A percentile compares a stretch with the other conserved stretches of the same genome.
Evolutionary conservation across 352 stramenopile genomes (phyloP).

Genomic region (Phytopythium mirpurense): DNA sequence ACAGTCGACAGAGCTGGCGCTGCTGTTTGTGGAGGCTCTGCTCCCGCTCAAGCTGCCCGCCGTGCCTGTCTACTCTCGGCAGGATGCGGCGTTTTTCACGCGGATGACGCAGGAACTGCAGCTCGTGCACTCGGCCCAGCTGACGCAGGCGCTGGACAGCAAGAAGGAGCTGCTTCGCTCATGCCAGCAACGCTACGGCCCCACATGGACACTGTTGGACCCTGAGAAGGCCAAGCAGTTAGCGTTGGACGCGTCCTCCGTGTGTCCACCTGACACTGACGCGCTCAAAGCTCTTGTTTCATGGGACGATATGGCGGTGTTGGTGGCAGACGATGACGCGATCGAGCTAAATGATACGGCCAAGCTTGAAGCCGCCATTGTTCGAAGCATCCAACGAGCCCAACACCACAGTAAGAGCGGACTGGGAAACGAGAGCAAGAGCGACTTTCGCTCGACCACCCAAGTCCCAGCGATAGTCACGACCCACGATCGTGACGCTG

Average conservation of each 20-base stretch:
- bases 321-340: background rate
- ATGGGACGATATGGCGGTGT: background rate
- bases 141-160: slow-evolving; percentile 22
- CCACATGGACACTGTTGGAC: slow-evolving; percentile 10
- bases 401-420: background rate
- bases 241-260: background rate
- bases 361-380: background rate
- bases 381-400: background rate
- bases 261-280: background rate
- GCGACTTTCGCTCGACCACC: background rate
- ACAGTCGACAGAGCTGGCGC: slow-evolving; percentile 22
- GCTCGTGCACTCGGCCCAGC: slow-evolving; percentile 25
- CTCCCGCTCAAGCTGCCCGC: slow-evolving; percentile 21
- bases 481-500: background rate
- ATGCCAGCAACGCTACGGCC: slow-evolving; percentile 21
- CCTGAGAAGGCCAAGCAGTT: slow-evolving; percentile 8
- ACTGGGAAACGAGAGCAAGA: background rate
- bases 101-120: slow-evolving; percentile 36
- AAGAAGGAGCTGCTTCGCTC: slow-evolving; percentile 25
- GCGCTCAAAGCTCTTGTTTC: no score
- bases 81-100: slow-evolving; percentile 20
- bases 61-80: slow-evolving; percentile 13
- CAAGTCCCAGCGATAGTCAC: background rate
- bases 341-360: background rate
- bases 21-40: slow-evolving; percentile 22